Percentiles rank a stretch among this genome's conserved stretches.
Evolutionary conservation across 257 asterid genomes (phyloP).

Genomic region (Thymus mandschuricus): DNA sequence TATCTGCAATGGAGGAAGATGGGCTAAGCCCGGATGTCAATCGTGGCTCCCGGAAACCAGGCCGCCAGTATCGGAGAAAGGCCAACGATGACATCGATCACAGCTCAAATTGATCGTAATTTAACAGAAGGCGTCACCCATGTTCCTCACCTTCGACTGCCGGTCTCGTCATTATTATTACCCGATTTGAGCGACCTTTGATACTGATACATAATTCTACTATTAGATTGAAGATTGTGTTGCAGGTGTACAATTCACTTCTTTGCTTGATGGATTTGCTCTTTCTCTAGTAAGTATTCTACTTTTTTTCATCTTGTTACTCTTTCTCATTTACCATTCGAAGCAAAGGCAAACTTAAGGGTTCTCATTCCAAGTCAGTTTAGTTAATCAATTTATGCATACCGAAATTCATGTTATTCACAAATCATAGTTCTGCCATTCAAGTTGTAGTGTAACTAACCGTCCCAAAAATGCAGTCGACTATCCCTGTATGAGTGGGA

Average conservation of each 20-base stretch:
- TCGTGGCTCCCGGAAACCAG: slow-evolving; percentile 43
- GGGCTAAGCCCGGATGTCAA: slow-evolving; percentile 28
- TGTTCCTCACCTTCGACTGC: background rate
- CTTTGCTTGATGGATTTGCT: background rate
- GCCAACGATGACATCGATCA: slow-evolving; percentile 27
- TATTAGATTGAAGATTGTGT: background rate
- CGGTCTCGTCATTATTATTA: background rate
- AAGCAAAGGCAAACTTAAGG: background rate
- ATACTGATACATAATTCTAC: too few relatives aligned
- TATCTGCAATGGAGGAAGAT: slow-evolving; percentile 74
- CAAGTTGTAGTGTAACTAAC: too few relatives aligned
- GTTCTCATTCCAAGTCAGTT: too few relatives aligned
- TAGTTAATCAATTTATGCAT: too few relatives aligned
- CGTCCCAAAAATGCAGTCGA: too few relatives aligned
- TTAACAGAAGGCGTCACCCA: too few relatives aligned
- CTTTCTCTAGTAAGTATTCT: background rate
- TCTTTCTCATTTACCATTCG: background rate
- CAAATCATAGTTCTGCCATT: too few relatives aligned
- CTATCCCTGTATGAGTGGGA: too few relatives aligned
- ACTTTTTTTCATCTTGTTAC: background rate
- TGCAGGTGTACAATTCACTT: too few relatives aligned
- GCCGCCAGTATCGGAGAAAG: slow-evolving; percentile 64
- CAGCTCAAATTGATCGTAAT: slow-evolving; percentile 17
- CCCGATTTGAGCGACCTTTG: background rate
- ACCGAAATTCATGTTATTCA: too few relatives aligned